phyloP scores from a whole-genome alignment of 768 basidiomycete genomes.

The Tubosaeta brunneosetosa region DNA sequence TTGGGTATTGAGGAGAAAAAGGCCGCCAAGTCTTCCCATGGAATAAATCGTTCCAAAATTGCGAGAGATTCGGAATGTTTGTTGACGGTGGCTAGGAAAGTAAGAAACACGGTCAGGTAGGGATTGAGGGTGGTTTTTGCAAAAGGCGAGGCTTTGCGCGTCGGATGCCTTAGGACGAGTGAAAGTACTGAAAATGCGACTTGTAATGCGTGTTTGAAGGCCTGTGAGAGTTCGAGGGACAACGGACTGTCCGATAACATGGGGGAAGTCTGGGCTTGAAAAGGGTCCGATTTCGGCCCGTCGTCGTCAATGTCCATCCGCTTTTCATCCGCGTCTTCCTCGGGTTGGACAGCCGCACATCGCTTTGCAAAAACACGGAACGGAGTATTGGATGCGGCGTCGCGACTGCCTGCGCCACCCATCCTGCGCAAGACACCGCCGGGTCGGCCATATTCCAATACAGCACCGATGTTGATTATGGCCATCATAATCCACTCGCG shows the following conservation, averaged over 20 bases:
- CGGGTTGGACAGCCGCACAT: slow-evolving; percentile 26
- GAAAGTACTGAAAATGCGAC: slow-evolving; percentile 77
- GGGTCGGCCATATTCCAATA: slow-evolving; percentile 85
- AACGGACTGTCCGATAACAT: slow-evolving; percentile 31
- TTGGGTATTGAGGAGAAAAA: slow-evolving; percentile 63
- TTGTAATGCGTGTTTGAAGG: slow-evolving; percentile 72
- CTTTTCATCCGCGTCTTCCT: slow-evolving; percentile 41
- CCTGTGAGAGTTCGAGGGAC: slow-evolving; percentile 48
- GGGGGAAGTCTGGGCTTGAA: slow-evolving; percentile 22
- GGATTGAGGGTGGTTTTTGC: slow-evolving; percentile 65
- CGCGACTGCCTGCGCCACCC: slow-evolving; percentile 44
- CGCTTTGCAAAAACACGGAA: slow-evolving; percentile 53
- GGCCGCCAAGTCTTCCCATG: slow-evolving; percentile 71
- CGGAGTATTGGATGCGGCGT: slow-evolving; percentile 29
- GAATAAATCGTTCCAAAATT: slow-evolving; percentile 71
- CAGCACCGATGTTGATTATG: slow-evolving; percentile 69
- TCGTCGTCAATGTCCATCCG: slow-evolving; percentile 67
- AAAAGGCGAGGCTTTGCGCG: slow-evolving; percentile 55
- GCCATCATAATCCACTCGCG: slow-evolving; percentile 98
- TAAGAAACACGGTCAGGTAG: slow-evolving; percentile 81
- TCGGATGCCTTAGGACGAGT: slow-evolving; percentile 61
- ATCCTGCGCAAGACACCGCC: slow-evolving; percentile 64
- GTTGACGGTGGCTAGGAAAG: slow-evolving; percentile 77
- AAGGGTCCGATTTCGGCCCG: slow-evolving; percentile 17
- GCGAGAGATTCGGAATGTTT: slow-evolving; percentile 58